Conservation (phyloP, 208 protist genomes). For the Wallacemonas rigidus region DNA sequence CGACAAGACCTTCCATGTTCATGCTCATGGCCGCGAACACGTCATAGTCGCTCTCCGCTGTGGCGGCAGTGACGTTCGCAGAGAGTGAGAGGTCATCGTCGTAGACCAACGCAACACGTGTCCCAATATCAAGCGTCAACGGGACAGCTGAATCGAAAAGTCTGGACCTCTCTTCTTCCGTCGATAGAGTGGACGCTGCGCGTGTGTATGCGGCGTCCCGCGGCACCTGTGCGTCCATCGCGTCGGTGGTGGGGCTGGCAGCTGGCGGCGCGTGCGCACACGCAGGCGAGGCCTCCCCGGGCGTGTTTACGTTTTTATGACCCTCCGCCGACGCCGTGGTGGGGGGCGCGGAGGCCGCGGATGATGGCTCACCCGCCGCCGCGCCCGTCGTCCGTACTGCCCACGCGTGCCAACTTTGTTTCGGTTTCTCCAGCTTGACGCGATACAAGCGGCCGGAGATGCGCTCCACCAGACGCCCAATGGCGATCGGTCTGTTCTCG, state of each 20-base stretch:
- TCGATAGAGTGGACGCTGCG: too few relatives aligned
- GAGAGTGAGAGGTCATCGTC: constrained; percentile 14
- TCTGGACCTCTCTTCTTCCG: neutral
- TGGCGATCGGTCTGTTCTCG: constrained; percentile 49
- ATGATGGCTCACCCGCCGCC: too few relatives aligned
- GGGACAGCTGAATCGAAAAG: constrained; percentile 21
- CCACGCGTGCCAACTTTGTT: constrained; percentile 2
- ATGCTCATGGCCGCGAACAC: constrained; percentile 26
- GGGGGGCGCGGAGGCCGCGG: too few relatives aligned
- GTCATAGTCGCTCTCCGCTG: neutral
- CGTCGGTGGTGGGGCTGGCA: neutral
- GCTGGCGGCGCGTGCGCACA: neutral
- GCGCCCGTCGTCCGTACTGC: neutral
- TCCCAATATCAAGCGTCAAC: constrained; percentile 37
- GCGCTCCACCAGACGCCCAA: constrained; percentile 46
- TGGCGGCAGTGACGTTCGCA: neutral
- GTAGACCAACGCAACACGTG: constrained; percentile 35
- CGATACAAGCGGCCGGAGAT: constrained; percentile 44
- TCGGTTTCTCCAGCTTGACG: constrained; percentile 20
- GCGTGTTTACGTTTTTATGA: neutral
- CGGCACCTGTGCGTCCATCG: neutral
- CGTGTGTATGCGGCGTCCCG: too few relatives aligned
- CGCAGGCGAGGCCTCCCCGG: neutral
- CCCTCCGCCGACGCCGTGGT: neutral
- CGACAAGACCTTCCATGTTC: constrained; percentile 66